phyloP scores from a whole-genome alignment of 1,284 basidiomycete species.

The Microbotryum lychnidis-dioicae region DNA sequence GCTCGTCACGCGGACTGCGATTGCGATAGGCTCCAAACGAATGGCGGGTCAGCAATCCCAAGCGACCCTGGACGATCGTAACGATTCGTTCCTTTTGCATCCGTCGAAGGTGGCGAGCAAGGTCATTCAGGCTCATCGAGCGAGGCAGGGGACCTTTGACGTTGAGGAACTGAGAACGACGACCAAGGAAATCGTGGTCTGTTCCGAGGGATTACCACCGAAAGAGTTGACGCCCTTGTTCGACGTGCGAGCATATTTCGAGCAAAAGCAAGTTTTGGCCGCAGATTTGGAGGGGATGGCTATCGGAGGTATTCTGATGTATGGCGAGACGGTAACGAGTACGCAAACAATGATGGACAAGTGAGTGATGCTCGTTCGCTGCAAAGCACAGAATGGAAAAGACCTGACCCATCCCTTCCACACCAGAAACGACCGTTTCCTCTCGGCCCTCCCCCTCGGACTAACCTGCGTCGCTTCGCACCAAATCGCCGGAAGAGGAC shows the following conservation, averaged over 20 bases:
- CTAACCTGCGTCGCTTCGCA: conserved; percentile 74
- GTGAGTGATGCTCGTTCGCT: conserved; percentile 46
- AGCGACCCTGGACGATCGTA: conserved; percentile 10
- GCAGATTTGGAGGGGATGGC: background rate
- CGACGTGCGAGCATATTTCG: conserved; percentile 43
- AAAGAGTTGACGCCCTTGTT: conserved; percentile 44
- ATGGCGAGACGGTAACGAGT: conserved; percentile 82
- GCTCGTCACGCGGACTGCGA: background rate
- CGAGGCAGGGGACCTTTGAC: conserved; percentile 7
- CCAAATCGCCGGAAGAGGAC: conserved; percentile 79
- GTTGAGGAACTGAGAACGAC: conserved; percentile 15
- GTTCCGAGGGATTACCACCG: conserved; percentile 35
- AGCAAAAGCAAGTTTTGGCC: conserved; percentile 29
- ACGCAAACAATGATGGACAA: conserved; percentile 93
- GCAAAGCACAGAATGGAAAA: background rate
- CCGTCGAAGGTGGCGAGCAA: conserved; percentile 41
- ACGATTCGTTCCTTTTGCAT: conserved; percentile 61
- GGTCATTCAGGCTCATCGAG: conserved; percentile 40
- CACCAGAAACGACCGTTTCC: conserved; percentile 65
- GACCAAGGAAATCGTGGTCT: conserved; percentile 51
- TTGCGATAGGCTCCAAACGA: conserved; percentile 4
- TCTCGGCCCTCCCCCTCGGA: conserved; percentile 63
- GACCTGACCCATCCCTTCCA: conserved; percentile 2
- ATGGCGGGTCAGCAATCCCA: background rate
- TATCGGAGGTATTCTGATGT: conserved; percentile 66